Conservation (phyloP, 257 asterid species). For the Jacaranda mimosifolia region DNA sequence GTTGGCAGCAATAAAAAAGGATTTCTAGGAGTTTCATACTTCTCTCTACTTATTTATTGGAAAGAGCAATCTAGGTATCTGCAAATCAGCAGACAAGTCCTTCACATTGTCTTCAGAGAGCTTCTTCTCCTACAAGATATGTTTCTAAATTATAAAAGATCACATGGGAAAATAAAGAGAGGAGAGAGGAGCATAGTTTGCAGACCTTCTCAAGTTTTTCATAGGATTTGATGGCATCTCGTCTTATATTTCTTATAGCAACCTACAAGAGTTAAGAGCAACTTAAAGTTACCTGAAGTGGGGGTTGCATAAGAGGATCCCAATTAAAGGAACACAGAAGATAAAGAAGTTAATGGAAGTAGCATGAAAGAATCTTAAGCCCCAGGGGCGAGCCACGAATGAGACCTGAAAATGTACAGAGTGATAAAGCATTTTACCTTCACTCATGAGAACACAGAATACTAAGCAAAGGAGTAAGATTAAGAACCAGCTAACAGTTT, state of each 20-base stretch:
- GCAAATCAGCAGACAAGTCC: slow-evolving; percentile 83
- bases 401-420: too few relatives aligned
- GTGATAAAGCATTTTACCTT: too few relatives aligned
- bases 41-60: slow-evolving; percentile 3
- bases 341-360: slow-evolving; percentile 21
- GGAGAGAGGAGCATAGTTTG: too few relatives aligned
- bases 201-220: too few relatives aligned
- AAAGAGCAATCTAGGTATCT: slow-evolving; percentile 54
- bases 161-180: too few relatives aligned
- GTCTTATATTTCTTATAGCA: too few relatives aligned
- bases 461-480: too few relatives aligned
- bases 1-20: slow-evolving; percentile 14
- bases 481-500: too few relatives aligned
- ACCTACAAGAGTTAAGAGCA: too few relatives aligned
- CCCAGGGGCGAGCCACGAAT: neutral
- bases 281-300: neutral
- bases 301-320: slow-evolving; percentile 1
- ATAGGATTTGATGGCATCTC: too few relatives aligned
- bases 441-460: too few relatives aligned
- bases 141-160: too few relatives aligned
- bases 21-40: slow-evolving; percentile 11
- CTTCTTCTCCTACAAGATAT: slow-evolving; percentile 80
- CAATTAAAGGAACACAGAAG: neutral
- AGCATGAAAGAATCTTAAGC: neutral
- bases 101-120: slow-evolving; percentile 96